Base-by-base conservation (phyloP, 139 green algal species). In the Coelastrella sp. region DNA sequence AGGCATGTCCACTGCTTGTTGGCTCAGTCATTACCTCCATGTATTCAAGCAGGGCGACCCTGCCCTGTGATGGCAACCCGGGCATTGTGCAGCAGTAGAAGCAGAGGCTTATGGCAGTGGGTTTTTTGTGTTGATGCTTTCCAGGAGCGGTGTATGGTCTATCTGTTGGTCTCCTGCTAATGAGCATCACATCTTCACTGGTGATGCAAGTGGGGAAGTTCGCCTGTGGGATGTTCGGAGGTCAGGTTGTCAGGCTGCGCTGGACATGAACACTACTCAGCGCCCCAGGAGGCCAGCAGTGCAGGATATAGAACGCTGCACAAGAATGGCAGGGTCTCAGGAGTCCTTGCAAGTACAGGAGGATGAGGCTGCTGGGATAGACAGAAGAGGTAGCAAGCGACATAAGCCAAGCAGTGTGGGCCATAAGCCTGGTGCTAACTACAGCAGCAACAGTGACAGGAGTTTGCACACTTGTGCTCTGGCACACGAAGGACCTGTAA, bases 191-290 rank as follows among this genome's bases (percentile, higher is more conserved):
- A 73, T 98, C 27, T 51, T 92, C 13, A 93, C 92, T 27, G 94
- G 93, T 15, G 93, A 91, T 64, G 81, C 50, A 2, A n/a, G 43
- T 19, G 92, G 91, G 0, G 86, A 90, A 81, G 88, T 92, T 9
- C 21, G 80, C 9, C 50, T 96, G 50, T 98, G 94, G 94, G 94
- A 98, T 84, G 89, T 96, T 5, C 88, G 94, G 9, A 89, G 91
- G 15, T 82, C 92, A 0, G 93, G 94, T 19, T 88, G 90, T 25
- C 57, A 91, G 0, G 88, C 83, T 1, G 32, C 95, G 2, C 89
- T 97, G 34, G 92, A 97, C 79, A 83, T 93, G 88, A 83, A 96
- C 45, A 11, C 77, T 57, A 90, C 89, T 25, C 43, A 74, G 53
- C 77, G 53, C 13, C 51, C 62, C n/a, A 51, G 64, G 35, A 57